Conservation (phyloP, 257 asterid genomes). For the Solanum tarapatanum region DNA sequence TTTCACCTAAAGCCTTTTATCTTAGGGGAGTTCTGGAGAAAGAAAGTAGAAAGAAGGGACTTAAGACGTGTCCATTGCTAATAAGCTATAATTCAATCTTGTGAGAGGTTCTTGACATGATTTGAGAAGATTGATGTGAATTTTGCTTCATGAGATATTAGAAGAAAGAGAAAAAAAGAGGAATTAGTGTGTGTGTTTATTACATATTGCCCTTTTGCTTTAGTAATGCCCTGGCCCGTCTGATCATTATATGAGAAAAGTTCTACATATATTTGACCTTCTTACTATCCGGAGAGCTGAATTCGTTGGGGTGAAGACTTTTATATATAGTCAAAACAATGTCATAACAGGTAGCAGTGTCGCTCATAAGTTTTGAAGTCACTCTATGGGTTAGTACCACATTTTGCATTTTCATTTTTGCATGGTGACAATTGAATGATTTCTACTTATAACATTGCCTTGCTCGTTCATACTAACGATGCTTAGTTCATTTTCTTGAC, state of each 20-base stretch:
- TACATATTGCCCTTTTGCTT: neutral
- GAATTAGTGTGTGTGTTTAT: too few species aligned
- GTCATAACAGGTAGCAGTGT: neutral
- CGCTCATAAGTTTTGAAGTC: too few species aligned
- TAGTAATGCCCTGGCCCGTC: too few species aligned
- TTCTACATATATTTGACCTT: neutral
- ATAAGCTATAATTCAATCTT: neutral
- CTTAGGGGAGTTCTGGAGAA: neutral
- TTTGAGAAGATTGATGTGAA: too few species aligned
- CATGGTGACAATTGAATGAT: neutral
- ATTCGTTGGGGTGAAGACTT: neutral
- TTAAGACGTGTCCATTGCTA: neutral
- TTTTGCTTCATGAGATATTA: too few species aligned
- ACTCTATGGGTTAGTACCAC: neutral
- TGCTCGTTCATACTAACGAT: neutral
- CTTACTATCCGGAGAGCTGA: neutral
- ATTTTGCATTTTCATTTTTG: neutral
- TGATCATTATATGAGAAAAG: neutral
- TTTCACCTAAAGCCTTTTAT: neutral
- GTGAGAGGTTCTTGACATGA: too few species aligned
- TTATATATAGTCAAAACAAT: neutral
- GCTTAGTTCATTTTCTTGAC: neutral
- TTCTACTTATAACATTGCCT: neutral
- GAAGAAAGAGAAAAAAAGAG: too few species aligned
- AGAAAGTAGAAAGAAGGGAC: neutral